phyloP scores from a whole-genome alignment of 805 yeast species.

The Cyberlindnera petersonii region DNA sequence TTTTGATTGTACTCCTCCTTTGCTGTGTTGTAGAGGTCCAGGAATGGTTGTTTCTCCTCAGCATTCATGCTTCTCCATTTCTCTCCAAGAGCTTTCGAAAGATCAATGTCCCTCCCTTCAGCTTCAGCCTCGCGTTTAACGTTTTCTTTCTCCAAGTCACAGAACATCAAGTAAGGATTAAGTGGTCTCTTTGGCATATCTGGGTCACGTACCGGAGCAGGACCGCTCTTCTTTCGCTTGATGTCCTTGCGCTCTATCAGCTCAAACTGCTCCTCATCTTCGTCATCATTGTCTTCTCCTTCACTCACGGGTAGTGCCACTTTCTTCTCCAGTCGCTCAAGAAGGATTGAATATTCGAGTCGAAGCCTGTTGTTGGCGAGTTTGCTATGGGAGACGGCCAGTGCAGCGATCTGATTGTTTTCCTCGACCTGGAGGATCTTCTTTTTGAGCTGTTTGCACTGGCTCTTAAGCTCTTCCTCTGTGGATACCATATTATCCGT shows the following conservation, averaged over 20 bases:
- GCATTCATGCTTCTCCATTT: constrained; percentile 77
- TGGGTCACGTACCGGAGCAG: constrained; percentile 58
- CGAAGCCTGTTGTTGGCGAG: constrained; percentile 72
- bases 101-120: constrained; percentile 54
- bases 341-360: constrained; percentile 73
- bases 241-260: constrained; percentile 26
- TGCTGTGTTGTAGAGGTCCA: constrained; percentile 73
- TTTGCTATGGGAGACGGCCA: constrained; percentile 75
- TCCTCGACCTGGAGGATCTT: constrained; percentile 71
- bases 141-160: constrained; percentile 79
- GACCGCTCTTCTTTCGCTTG: constrained; percentile 18
- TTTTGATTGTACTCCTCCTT: constrained; percentile 70
- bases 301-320: constrained; percentile 28
- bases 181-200: constrained; percentile 85
- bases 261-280: constrained; percentile 18
- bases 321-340: constrained; percentile 73
- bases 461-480: constrained; percentile 44
- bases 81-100: constrained; percentile 76
- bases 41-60: constrained; percentile 68
- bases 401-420: constrained; percentile 68
- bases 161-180: constrained; percentile 78
- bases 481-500: constrained; percentile 4
- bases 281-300: constrained; percentile 16
- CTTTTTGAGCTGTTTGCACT: constrained; percentile 67
- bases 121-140: constrained; percentile 56